Percentiles rank a stretch among this genome's conserved stretches.
Conservation (phyloP, 495 filamentous ascomycete genomes). For the Chaetomium cochliodes region DNA sequence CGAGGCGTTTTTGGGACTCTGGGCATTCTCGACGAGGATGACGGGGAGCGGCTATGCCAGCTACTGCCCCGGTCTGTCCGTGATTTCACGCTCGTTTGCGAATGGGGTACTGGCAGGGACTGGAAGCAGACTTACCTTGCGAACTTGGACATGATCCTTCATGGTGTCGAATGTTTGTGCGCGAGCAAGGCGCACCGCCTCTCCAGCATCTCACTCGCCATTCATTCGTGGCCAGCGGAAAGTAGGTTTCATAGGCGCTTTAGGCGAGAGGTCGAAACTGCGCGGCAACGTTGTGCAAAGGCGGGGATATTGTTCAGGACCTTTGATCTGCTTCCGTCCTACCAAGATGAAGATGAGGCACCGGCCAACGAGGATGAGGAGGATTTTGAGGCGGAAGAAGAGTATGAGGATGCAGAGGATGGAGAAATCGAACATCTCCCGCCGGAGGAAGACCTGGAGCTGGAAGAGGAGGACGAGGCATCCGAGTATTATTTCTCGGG, state of each 20-base stretch:
- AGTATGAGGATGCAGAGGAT: slow-evolving; percentile 9
- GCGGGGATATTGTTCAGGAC: slow-evolving; percentile 35
- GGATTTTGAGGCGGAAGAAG: slow-evolving; percentile 5
- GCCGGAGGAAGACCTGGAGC: slow-evolving; percentile 29
- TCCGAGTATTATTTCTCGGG: slow-evolving; percentile 40
- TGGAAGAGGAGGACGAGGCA: slow-evolving; percentile 41
- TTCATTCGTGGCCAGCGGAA: slow-evolving; percentile 40
- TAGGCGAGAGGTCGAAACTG: slow-evolving; percentile 33
- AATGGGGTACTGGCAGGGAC: slow-evolving; percentile 37
- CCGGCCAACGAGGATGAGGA: slow-evolving; percentile 23
- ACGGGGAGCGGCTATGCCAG: slow-evolving; percentile 37
- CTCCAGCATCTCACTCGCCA: slow-evolving; percentile 33
- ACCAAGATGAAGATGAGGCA: slow-evolving; percentile 37
- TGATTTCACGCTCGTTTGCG: slow-evolving; percentile 37
- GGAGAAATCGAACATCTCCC: slow-evolving; percentile 1
- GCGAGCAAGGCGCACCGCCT: slow-evolving; percentile 23
- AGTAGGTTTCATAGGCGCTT: slow-evolving; percentile 35
- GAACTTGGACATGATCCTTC: slow-evolving; percentile 38
- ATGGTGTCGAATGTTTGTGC: slow-evolving; percentile 35
- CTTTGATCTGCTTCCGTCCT: slow-evolving; percentile 35
- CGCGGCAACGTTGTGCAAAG: slow-evolving; percentile 26
- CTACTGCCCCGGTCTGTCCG: slow-evolving; percentile 32
- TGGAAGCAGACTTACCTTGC: slow-evolving; percentile 38
- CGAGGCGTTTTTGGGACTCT: slow-evolving; percentile 38
- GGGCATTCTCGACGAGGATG: slow-evolving; percentile 37